phyloP scores from a whole-genome alignment of 2,329 filamentous ascomycete genomes.

The Colletotrichum godetiae region DNA sequence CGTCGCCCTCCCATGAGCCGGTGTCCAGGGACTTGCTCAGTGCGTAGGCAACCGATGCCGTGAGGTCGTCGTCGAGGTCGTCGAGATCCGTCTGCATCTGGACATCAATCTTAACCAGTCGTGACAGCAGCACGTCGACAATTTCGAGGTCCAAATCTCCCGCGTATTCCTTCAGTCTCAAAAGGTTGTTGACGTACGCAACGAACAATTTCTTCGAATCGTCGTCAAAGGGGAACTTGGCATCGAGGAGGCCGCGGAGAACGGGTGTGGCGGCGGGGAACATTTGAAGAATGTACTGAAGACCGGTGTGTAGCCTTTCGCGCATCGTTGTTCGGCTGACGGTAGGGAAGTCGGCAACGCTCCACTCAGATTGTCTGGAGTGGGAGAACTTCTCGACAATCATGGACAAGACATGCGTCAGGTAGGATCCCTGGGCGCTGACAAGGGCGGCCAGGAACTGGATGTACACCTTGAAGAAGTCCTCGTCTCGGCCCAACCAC shows the following conservation, averaged over 20 bases:
- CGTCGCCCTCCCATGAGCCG: constrained; percentile 60
- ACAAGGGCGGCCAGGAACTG: constrained; percentile 78
- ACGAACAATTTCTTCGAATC: constrained; percentile 84
- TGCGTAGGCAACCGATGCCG: constrained; percentile 75
- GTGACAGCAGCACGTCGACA: constrained; percentile 84
- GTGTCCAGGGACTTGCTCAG: constrained; percentile 52
- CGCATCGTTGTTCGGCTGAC: constrained; percentile 76
- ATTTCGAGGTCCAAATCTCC: constrained; percentile 84
- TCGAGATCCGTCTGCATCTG: constrained; percentile 95
- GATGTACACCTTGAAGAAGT: constrained; percentile 75
- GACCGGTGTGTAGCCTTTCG: constrained; percentile 77
- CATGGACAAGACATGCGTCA: constrained; percentile 80
- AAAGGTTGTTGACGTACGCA: constrained; percentile 87
- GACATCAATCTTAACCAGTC: constrained; percentile 92
- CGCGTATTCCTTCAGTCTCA: constrained; percentile 81
- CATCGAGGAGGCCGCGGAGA: constrained; percentile 73
- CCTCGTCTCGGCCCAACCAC: constrained; percentile 73
- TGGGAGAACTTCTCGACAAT: constrained; percentile 81
- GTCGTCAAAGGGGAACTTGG: constrained; percentile 80
- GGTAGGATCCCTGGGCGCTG: constrained; percentile 84
- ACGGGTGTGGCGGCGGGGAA: constrained; percentile 82
- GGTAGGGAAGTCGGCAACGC: constrained; percentile 63
- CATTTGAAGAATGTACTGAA: constrained; percentile 81
- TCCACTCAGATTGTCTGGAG: constrained; percentile 57
- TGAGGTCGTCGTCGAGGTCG: constrained; percentile 89